phyloP scores from a whole-genome alignment of 1,284 basidiomycete genomes.

The Trametes sp. region DNA sequence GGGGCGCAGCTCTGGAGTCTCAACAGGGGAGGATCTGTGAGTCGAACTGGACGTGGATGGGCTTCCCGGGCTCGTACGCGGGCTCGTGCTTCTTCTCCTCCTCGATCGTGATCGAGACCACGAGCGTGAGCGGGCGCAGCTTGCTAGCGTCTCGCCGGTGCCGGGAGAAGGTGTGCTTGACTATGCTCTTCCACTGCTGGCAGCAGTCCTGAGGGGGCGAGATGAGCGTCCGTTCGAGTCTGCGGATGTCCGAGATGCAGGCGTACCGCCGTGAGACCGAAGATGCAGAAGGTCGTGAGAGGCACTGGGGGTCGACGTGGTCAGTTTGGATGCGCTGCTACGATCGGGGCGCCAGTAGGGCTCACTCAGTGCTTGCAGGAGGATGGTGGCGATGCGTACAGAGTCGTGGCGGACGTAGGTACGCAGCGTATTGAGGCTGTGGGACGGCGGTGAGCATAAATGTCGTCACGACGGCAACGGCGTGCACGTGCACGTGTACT shows the following conservation, averaged over 20 bases:
- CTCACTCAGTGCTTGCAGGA: constrained; percentile 34
- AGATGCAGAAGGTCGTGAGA: constrained; percentile 26
- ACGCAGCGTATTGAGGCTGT: constrained; percentile 28
- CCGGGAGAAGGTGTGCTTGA: not conserved
- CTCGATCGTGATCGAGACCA: not conserved
- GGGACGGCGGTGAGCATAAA: not conserved
- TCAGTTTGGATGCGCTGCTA: not conserved
- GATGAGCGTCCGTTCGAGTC: not conserved
- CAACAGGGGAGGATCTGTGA: not conserved
- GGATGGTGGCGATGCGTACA: constrained; percentile 30
- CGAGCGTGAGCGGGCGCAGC: not conserved
- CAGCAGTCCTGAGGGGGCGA: constrained; percentile 3
- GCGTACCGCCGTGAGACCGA: constrained; percentile 9
- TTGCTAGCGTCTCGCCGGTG: not conserved
- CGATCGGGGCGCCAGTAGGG: not conserved
- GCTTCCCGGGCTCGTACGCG: not conserved
- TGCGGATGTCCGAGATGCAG: not conserved
- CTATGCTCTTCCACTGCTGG: not conserved
- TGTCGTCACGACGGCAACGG: not conserved
- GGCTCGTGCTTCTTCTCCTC: not conserved
- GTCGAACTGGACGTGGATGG: not conserved
- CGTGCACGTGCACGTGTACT: not conserved
- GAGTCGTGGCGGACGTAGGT: constrained; percentile 23
- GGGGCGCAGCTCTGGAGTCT: no score
- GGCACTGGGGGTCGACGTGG: constrained; percentile 24